Evolutionary conservation across 768 basidiomycete genomes (phyloP).

Genomic region (Suillus paluster): DNA sequence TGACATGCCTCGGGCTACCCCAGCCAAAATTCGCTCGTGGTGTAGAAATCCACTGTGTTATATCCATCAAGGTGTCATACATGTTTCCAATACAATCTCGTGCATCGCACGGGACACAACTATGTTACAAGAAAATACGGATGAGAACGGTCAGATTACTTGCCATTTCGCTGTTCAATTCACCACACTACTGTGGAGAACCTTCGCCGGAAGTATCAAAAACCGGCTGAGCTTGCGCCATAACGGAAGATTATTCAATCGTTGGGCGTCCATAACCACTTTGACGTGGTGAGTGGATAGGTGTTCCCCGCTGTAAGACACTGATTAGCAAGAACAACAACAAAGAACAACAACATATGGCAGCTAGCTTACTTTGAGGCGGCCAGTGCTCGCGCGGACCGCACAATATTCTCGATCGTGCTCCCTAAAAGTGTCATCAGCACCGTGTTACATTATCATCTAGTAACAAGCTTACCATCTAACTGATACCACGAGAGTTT

Average conservation of each 20-base stretch:
- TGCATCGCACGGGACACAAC: not conserved
- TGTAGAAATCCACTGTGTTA: not conserved
- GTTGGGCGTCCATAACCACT: not conserved
- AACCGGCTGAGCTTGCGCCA: not conserved
- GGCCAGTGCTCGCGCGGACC: not conserved
- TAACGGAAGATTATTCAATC: not conserved
- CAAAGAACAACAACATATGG: not conserved
- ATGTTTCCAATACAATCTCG: not conserved
- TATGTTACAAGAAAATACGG: not conserved
- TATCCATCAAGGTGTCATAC: not conserved
- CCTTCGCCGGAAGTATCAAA: not conserved
- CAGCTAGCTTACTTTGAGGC: not conserved
- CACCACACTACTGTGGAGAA: not conserved
- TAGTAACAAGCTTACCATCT: not conserved
- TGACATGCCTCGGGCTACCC: too few species aligned
- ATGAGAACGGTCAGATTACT: too few species aligned
- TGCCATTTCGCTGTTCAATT: too few species aligned
- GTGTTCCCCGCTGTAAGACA: not conserved
- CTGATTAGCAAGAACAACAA: not conserved
- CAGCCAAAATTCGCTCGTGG: not conserved
- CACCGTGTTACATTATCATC: not conserved
- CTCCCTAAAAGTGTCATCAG: not conserved
- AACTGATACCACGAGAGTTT: constrained; percentile 2
- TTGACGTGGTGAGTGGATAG: not conserved
- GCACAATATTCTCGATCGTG: not conserved